phyloP scores from a whole-genome alignment of 2,329 filamentous ascomycete genomes.

The Geosmithia putterillii region DNA sequence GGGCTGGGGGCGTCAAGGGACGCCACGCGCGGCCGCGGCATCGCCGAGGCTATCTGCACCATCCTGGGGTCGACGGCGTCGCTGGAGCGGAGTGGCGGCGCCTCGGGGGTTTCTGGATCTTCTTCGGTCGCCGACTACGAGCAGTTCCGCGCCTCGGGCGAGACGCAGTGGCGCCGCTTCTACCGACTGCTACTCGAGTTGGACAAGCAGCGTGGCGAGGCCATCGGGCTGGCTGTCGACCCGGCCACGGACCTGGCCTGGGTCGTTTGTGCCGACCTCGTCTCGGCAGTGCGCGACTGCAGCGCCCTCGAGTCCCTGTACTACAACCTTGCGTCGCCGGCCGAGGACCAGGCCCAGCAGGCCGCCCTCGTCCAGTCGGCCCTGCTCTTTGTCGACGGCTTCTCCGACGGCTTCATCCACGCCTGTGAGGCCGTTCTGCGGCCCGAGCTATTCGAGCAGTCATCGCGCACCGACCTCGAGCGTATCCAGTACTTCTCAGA shows the following conservation, averaged over 20 bases:
- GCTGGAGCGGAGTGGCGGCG: conserved; percentile 44
- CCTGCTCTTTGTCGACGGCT: conserved; percentile 54
- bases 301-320: conserved; percentile 64
- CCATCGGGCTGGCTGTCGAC: conserved; percentile 68
- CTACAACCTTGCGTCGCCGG: conserved; percentile 49
- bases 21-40: conserved; percentile 34
- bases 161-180: conserved; percentile 81
- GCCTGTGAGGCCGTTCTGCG: conserved; percentile 56
- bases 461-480: conserved; percentile 56
- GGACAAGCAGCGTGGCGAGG: conserved; percentile 75
- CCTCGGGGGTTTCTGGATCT: too few relatives aligned
- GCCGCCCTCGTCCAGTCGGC: conserved; percentile 58
- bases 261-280: conserved; percentile 72
- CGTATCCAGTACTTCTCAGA: conserved; percentile 71
- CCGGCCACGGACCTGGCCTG: conserved; percentile 59
- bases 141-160: conserved; percentile 59
- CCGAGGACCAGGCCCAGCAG: conserved; percentile 38
- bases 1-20: conserved; percentile 29
- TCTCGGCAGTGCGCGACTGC: conserved; percentile 69
- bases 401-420: conserved; percentile 57
- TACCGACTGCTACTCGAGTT: conserved; percentile 77
- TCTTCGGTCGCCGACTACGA: conserved; percentile 59
- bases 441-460: conserved; percentile 62
- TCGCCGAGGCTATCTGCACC: conserved; percentile 66
- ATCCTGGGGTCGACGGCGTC: conserved; percentile 59